Base-by-base conservation (phyloP, 257 asterid genomes). In the Nicotiana tabacum region DNA sequence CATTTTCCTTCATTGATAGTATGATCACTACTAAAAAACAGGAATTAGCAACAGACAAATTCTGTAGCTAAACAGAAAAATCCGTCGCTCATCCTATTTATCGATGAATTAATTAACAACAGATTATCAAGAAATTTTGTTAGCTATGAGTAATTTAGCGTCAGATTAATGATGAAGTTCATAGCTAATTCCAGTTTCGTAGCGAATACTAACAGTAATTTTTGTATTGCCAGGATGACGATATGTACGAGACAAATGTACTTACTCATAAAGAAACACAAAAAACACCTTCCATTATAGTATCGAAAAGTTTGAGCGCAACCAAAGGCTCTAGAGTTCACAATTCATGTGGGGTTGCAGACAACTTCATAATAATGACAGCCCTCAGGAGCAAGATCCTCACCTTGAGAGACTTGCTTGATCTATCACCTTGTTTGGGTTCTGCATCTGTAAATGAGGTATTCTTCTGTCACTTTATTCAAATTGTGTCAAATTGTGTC, bases 361-460 rank as follows among this genome's bases (percentile, higher is more conserved):
- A 85, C 70, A 90, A 87, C 84, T 90, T 90, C 66, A 83, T 82
- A 16, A 84, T 83, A 83, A 88, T 86, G 93, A 86, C 86, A 6
- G 95, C 89, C 30, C 87, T 94, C 24, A 87, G 86, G 87, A 92
- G 83, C 90, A 90, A 94, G 86, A 84, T 90, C 81, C 85, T 92
- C 15, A 86, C 87, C 84, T 90, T 92, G 61, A 87, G 99, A 78
- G 97, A 94, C 90, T 88, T 93, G 83, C 92, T 96, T 3, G 99
- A 96, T 87, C 82, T 96, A 64, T 83, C 93, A 82, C 99, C 98
- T 30, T 93, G 95, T 32, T 62, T 35, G 18, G 91, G 90, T 56
- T 89, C 97, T 66, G 91, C 91, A 83, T 83, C 97, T 18, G 83
- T 88, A 43, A 86, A 84, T 65, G 92, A 96, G 98, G 98, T 93